Percentiles rank a stretch among this genome's conserved stretches.
These are phyloP conservation scores for Ganoderma multipileum DNA, from an alignment of 1,284 basidiomycete genomes.

Conservation along the genomic window DNA sequence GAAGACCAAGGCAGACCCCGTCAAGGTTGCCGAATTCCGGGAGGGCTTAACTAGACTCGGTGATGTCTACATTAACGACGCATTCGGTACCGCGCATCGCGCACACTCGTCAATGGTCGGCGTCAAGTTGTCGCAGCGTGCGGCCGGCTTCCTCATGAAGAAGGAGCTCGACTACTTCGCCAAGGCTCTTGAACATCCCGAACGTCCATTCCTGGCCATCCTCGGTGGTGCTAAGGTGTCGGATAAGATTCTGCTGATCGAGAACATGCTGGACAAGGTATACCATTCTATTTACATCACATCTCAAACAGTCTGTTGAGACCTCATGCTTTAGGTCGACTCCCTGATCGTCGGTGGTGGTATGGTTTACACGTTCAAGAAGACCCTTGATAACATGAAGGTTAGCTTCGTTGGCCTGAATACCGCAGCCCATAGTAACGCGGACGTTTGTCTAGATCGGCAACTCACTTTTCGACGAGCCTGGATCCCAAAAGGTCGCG, in stretches of 20 bases:
- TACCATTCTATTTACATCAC: slow-evolving; percentile 5
- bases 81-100: slow-evolving; percentile 98
- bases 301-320: not conserved
- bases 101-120: slow-evolving; percentile 99
- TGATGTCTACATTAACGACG: slow-evolving; percentile 98
- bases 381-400: slow-evolving; percentile 84
- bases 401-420: slow-evolving; percentile 47
- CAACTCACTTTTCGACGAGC: slow-evolving; percentile 92
- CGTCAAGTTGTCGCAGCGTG: slow-evolving; percentile 91
- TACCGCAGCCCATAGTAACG: slow-evolving; percentile 10
- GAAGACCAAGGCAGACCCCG: slow-evolving; percentile 92
- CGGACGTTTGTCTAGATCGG: slow-evolving; percentile 70
- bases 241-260: slow-evolving; percentile 98
- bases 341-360: slow-evolving; percentile 97
- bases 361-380: slow-evolving; percentile 99
- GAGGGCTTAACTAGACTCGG: slow-evolving; percentile 90
- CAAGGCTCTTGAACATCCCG: slow-evolving; percentile 94
- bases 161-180: slow-evolving; percentile 99
- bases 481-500: slow-evolving; percentile 89
- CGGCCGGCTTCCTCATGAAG: slow-evolving; percentile 97
- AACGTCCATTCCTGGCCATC: slow-evolving; percentile 97
- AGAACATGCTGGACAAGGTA: slow-evolving; percentile 99
- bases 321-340: slow-evolving; percentile 71
- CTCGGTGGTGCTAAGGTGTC: slow-evolving; percentile 99
- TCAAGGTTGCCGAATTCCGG: slow-evolving; percentile 86